Conservation (phyloP, 306 rosid species). For the Inga oerstediana region DNA sequence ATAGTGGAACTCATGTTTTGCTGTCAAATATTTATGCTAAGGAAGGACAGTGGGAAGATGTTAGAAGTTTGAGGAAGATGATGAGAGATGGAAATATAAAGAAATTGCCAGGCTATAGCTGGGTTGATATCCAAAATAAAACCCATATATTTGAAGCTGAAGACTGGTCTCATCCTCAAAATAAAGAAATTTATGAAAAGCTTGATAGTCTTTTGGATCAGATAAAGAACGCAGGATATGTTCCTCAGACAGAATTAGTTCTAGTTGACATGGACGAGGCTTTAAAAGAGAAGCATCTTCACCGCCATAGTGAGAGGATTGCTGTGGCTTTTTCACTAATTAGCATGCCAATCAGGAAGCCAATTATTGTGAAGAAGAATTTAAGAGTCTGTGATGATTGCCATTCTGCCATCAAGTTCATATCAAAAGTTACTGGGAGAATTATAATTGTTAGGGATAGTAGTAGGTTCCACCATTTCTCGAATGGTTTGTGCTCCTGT, state of each 20-base stretch:
- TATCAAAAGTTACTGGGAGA: conserved; percentile 52
- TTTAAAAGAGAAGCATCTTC: conserved; percentile 52
- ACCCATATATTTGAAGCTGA: conserved; percentile 55
- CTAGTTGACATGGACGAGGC: conserved; percentile 47
- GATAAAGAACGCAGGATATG: conserved; percentile 57
- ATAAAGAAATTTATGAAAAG: conserved; percentile 53
- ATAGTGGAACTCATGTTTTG: conserved; percentile 53
- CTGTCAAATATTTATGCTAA: conserved; percentile 58
- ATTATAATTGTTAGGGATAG: conserved; percentile 53
- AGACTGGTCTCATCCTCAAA: conserved; percentile 57
- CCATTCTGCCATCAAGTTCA: conserved; percentile 55
- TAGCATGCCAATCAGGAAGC: conserved; percentile 47
- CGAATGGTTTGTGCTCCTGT: conserved; percentile 50
- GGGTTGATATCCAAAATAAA: conserved; percentile 60
- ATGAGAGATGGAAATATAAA: conserved; percentile 47
- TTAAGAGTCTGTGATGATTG: conserved; percentile 59
- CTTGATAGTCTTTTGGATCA: conserved; percentile 47
- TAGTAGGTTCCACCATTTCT: conserved; percentile 61
- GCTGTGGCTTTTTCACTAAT: conserved; percentile 55
- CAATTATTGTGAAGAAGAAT: conserved; percentile 62
- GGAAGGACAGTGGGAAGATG: conserved; percentile 58
- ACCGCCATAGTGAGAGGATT: conserved; percentile 61
- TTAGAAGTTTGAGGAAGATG: conserved; percentile 53
- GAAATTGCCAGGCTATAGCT: conserved; percentile 62
- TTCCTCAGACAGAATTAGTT: conserved; percentile 43